phyloP scores from a whole-genome alignment of 73 alveolate genomes.

The Effrenium voratum region DNA sequence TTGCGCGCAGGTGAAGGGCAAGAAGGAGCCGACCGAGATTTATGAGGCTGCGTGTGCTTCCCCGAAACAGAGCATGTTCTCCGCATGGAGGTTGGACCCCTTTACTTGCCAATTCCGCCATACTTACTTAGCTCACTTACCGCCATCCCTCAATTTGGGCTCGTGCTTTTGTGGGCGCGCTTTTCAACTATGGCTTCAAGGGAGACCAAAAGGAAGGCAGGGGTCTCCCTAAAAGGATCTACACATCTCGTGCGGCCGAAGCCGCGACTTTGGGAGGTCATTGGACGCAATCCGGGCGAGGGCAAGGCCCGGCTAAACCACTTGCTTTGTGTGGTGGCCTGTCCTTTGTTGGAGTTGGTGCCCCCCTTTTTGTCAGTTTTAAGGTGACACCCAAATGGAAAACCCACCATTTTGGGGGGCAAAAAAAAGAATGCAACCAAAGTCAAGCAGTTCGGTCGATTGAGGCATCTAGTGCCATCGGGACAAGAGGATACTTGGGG shows the following conservation, averaged over 20 bases:
- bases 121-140: background rate
- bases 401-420: background rate
- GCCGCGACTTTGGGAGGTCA: background rate
- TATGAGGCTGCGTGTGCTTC: constrained; percentile 11
- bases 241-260: background rate
- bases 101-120: background rate
- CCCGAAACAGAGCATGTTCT: background rate
- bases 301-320: background rate
- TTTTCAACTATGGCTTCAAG: background rate
- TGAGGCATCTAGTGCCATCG: background rate
- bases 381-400: background rate
- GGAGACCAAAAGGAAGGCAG: background rate
- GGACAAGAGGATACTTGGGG: background rate
- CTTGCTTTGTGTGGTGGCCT: background rate
- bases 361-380: background rate
- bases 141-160: background rate
- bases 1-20: constrained; percentile 69
- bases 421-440: background rate
- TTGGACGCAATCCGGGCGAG: constrained; percentile 25
- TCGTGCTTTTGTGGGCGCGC: background rate
- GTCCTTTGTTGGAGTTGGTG: background rate
- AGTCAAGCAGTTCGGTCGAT: background rate
- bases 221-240: background rate
- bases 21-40: constrained; percentile 70
- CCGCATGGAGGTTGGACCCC: background rate